A percentile compares a stretch with the other conserved stretches of the same genome.
Conservation (phyloP, 768 basidiomycete genomes). For the Naganishia onofrii region DNA sequence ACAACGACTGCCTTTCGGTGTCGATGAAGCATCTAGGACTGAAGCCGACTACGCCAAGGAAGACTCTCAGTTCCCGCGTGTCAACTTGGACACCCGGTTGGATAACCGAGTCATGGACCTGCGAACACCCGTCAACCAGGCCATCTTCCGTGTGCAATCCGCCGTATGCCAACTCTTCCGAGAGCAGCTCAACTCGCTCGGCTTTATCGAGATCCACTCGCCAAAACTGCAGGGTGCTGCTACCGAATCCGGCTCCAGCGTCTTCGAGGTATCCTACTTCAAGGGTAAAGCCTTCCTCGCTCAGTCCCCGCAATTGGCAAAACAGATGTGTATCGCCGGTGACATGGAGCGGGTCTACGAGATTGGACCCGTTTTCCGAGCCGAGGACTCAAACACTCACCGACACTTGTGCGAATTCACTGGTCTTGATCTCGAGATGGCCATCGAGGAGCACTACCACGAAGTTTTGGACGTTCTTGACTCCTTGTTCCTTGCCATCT, state of each 20-base stretch:
- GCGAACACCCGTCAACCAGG: slow-evolving; percentile 92
- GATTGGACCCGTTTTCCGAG: slow-evolving; percentile 87
- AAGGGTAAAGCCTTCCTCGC: slow-evolving; percentile 94
- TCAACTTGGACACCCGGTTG: slow-evolving; percentile 87
- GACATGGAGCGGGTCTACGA: slow-evolving; percentile 99
- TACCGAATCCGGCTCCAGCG: slow-evolving; percentile 92
- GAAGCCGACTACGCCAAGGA: slow-evolving; percentile 67
- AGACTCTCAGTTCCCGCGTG: slow-evolving; percentile 59
- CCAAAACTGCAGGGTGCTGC: slow-evolving; percentile 96
- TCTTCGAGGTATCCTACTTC: slow-evolving; percentile 97
- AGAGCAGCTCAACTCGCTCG: slow-evolving; percentile 66
- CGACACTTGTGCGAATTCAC: slow-evolving; percentile 98
- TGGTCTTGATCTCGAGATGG: slow-evolving; percentile 98
- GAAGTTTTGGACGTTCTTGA: slow-evolving; percentile 93
- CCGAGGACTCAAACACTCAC: slow-evolving; percentile 94
- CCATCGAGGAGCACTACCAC: slow-evolving; percentile 97
- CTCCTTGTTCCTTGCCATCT: slow-evolving; percentile 77
- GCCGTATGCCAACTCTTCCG: slow-evolving; percentile 88
- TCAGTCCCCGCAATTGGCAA: slow-evolving; percentile 93
- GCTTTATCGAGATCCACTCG: slow-evolving; percentile 93
- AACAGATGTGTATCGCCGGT: slow-evolving; percentile 98
- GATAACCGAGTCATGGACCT: slow-evolving; percentile 93
- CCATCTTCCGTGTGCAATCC: slow-evolving; percentile 86
- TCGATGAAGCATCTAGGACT: slow-evolving; percentile 86
- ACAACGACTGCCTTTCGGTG: slow-evolving; percentile 75